Conservation (phyloP, 768 basidiomycete genomes). For the Tephrocybe sp. region DNA sequence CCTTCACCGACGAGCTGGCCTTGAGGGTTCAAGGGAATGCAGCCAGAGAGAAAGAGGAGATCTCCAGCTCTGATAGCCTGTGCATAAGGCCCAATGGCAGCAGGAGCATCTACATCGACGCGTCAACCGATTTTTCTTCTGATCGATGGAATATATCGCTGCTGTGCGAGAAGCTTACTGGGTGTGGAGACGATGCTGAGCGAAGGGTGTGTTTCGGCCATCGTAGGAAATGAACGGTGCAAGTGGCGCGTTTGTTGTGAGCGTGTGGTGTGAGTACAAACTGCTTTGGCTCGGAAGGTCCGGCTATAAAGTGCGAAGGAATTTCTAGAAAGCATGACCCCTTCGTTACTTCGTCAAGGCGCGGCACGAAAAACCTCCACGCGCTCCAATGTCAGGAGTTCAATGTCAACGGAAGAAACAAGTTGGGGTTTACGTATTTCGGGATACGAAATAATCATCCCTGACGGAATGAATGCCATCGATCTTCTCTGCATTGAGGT, state of each 20-base stretch:
- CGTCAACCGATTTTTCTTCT: neutral
- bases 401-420: neutral
- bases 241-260: constrained; percentile 7
- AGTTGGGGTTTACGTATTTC: neutral
- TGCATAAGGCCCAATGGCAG: constrained; percentile 83
- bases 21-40: constrained; percentile 80
- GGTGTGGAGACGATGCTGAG: constrained; percentile 39
- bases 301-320: constrained; percentile 16
- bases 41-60: constrained; percentile 87
- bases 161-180: constrained; percentile 25
- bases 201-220: constrained; percentile 39
- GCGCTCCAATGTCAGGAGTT: constrained; percentile 5
- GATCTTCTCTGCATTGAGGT: neutral
- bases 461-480: neutral
- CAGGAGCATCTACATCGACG: constrained; percentile 58
- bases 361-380: constrained; percentile 1
- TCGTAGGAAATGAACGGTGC: constrained; percentile 18
- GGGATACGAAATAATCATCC: neutral
- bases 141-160: neutral
- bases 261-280: neutral
- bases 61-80: constrained; percentile 84
- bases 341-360: too few relatives aligned
- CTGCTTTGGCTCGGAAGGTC: constrained; percentile 10
- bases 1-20: constrained; percentile 72
- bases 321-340: constrained; percentile 12